phyloP scores from a whole-genome alignment of 495 filamentous ascomycete genomes.

The Penicillium coprophilum region DNA sequence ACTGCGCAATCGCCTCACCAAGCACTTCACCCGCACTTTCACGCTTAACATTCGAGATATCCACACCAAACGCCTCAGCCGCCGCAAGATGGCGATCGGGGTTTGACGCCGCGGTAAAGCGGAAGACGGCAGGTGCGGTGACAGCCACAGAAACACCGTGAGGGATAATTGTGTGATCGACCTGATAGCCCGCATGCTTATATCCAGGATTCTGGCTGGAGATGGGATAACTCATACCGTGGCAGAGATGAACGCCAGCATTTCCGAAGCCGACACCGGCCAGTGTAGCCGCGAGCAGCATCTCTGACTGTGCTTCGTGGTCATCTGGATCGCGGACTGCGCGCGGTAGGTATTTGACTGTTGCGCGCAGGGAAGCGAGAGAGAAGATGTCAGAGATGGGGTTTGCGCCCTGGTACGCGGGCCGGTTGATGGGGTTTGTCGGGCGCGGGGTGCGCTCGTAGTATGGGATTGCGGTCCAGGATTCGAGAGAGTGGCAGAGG shows the following conservation, averaged over 20 bases:
- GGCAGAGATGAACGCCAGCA: slow-evolving; percentile 94
- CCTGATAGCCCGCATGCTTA: slow-evolving; percentile 78
- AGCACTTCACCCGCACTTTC: slow-evolving; percentile 87
- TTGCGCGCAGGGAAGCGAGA: slow-evolving; percentile 72
- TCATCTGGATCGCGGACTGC: slow-evolving; percentile 86
- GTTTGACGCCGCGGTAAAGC: slow-evolving; percentile 85
- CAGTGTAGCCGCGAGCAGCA: slow-evolving; percentile 91
- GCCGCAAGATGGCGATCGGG: slow-evolving; percentile 87
- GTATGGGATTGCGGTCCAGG: slow-evolving; percentile 95
- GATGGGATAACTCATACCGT: slow-evolving; percentile 96
- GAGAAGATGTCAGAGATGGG: slow-evolving; percentile 97
- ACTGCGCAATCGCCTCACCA: slow-evolving; percentile 73
- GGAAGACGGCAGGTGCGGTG: slow-evolving; percentile 90
- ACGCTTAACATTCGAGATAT: slow-evolving; percentile 78
- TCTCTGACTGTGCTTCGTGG: slow-evolving; percentile 84
- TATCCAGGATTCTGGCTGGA: slow-evolving; percentile 91
- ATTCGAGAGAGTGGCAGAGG: slow-evolving; percentile 89
- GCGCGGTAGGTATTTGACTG: slow-evolving; percentile 87
- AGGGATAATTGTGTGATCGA: slow-evolving; percentile 76
- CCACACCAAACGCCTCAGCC: slow-evolving; percentile 88
- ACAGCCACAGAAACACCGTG: slow-evolving; percentile 96
- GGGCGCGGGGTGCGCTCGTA: slow-evolving; percentile 80
- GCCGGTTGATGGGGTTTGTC: slow-evolving; percentile 83
- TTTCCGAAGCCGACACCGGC: slow-evolving; percentile 97
- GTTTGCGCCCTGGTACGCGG: slow-evolving; percentile 95